These are phyloP conservation scores for Aurifilum marmelostoma DNA, from an alignment of 2,329 filamentous ascomycete species.

Conservation along the genomic window DNA sequence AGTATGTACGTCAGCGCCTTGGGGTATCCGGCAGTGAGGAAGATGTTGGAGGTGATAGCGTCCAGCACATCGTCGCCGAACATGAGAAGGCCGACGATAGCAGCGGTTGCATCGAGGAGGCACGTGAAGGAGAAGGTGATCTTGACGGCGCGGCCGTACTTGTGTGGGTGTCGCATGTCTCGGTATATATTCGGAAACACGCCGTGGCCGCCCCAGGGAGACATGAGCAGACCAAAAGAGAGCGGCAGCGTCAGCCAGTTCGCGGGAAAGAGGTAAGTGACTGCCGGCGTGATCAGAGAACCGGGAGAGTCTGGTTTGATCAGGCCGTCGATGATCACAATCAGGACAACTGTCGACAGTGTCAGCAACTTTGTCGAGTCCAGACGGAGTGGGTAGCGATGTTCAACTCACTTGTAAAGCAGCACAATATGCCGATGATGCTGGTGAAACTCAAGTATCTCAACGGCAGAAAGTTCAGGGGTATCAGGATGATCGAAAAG, in stretches of 20 bases:
- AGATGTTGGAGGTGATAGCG: constrained; percentile 88
- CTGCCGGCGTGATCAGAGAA: constrained; percentile 78
- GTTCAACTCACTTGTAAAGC: constrained; percentile 76
- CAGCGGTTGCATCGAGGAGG: constrained; percentile 78
- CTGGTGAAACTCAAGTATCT: constrained; percentile 87
- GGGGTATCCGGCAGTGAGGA: constrained; percentile 75
- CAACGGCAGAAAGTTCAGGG: constrained; percentile 83
- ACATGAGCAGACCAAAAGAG: constrained; percentile 89
- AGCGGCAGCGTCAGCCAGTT: constrained; percentile 88
- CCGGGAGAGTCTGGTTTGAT: constrained; percentile 79
- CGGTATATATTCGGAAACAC: constrained; percentile 78
- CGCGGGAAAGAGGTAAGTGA: constrained; percentile 78
- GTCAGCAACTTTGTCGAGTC: not conserved
- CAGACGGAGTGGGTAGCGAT: not conserved
- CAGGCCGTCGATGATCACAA: constrained; percentile 84
- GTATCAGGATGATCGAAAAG: constrained; percentile 76
- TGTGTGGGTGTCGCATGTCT: constrained; percentile 74
- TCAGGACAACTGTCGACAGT: constrained; percentile 68
- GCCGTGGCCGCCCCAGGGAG: constrained; percentile 65
- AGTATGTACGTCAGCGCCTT: constrained; percentile 74
- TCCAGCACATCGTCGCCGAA: constrained; percentile 88
- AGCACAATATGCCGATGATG: constrained; percentile 88
- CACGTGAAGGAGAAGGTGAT: constrained; percentile 87
- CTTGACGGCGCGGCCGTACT: constrained; percentile 74
- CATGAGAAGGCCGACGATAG: constrained; percentile 86